These are phyloP conservation scores for Adenanthera pavonina DNA, from an alignment of 306 rosid genomes.

Conservation along the genomic window DNA sequence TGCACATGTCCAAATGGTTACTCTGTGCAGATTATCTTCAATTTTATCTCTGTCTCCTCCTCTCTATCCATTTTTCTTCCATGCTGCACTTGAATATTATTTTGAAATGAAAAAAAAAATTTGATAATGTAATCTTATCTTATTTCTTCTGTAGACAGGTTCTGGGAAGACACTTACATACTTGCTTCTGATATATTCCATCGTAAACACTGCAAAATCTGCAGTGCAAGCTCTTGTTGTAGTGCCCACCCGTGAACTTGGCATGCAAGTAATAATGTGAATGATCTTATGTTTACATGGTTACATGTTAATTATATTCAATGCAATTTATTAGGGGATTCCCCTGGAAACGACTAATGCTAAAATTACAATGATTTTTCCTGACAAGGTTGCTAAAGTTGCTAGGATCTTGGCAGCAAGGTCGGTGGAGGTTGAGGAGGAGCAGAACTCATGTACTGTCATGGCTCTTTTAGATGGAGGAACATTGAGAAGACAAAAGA, in stretches of 20 bases:
- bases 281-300: slow-evolving; percentile 13
- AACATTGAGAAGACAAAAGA: slow-evolving; percentile 84
- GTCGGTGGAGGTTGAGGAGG: slow-evolving; percentile 60
- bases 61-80: neutral
- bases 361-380: slow-evolving; percentile 20
- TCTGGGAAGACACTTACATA: slow-evolving; percentile 96
- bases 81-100: neutral
- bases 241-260: slow-evolving; percentile 96
- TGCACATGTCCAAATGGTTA: neutral
- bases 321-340: slow-evolving; percentile 30
- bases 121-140: slow-evolving; percentile 31
- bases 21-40: slow-evolving; percentile 7
- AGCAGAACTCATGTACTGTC: slow-evolving; percentile 66
- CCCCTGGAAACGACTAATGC: slow-evolving; percentile 25
- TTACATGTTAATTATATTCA: slow-evolving; percentile 11
- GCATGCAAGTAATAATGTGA: slow-evolving; percentile 79
- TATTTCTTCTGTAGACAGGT: slow-evolving; percentile 82
- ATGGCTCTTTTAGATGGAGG: slow-evolving; percentile 99
- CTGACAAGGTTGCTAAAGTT: slow-evolving; percentile 78
- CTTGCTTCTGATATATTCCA: slow-evolving; percentile 72
- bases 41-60: neutral
- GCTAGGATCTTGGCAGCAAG: slow-evolving; percentile 79
- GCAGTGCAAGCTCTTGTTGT: slow-evolving; percentile 82
- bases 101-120: neutral
- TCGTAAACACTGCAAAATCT: slow-evolving; percentile 59